Evolutionary conservation across 2,329 filamentous ascomycete species (phyloP).

Genomic region (Chlorencoelia australis): DNA sequence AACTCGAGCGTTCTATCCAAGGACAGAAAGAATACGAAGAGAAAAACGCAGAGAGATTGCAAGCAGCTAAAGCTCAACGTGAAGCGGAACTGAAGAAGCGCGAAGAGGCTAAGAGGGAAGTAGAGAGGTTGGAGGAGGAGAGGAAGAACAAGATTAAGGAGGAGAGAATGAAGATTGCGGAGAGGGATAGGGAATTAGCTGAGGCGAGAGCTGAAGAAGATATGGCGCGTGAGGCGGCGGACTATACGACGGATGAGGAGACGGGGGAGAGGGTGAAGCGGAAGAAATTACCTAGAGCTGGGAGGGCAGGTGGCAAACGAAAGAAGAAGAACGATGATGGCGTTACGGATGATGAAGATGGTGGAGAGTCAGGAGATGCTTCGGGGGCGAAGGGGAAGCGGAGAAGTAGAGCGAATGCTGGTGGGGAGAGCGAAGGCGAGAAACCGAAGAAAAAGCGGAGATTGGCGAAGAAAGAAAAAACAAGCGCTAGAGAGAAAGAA

Average conservation of each 20-base stretch:
- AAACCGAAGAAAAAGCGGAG: conserved; percentile 29
- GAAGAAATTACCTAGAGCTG: conserved; percentile 49
- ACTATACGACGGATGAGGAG: conserved; percentile 72
- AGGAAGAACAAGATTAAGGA: conserved; percentile 73
- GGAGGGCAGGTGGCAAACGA: conserved; percentile 32
- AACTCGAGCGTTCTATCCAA: conserved; percentile 76
- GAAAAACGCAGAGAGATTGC: conserved; percentile 80
- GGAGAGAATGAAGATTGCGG: conserved; percentile 72
- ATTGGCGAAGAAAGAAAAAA: conserved; percentile 23
- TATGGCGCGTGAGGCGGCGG: conserved; percentile 56
- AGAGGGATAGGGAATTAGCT: conserved; percentile 63
- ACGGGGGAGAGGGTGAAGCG: conserved; percentile 73
- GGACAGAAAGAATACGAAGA: conserved; percentile 87
- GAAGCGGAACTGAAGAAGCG: conserved; percentile 70
- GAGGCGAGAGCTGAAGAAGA: conserved; percentile 65
- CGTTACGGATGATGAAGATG: conserved; percentile 26
- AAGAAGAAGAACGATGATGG: conserved; percentile 30
- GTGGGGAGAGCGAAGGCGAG: conserved; percentile 26
- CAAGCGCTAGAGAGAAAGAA: conserved; percentile 18
- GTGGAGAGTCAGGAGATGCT: conserved; percentile 12
- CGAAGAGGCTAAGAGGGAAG: conserved; percentile 64
- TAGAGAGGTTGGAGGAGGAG: conserved; percentile 60
- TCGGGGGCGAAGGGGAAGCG: conserved; percentile 10
- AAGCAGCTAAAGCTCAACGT: conserved; percentile 67
- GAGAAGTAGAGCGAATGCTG: conserved; percentile 17